Evolutionary conservation across 805 yeast species (phyloP).

Genomic region (Ogataea methylovora): DNA sequence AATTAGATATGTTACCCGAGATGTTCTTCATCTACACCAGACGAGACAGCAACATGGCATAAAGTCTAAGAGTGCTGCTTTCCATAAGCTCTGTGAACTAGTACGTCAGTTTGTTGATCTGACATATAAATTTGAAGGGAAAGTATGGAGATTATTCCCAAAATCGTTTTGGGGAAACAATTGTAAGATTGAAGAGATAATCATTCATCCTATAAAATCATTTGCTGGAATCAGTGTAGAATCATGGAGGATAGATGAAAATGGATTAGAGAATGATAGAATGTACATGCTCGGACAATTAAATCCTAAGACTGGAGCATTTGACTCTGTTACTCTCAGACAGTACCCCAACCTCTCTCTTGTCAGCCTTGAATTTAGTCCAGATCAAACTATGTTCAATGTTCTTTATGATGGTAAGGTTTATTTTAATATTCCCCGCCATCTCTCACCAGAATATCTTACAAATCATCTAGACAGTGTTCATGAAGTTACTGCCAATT

Average conservation of each 20-base stretch:
- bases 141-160: too few relatives aligned
- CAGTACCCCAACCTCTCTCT: not conserved
- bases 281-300: conserved; percentile 16
- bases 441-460: not conserved
- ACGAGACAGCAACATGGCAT: too few relatives aligned
- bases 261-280: conserved; percentile 22
- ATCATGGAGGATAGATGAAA: conserved; percentile 18
- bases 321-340: not conserved
- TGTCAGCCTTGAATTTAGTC: not conserved
- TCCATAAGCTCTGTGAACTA: too few relatives aligned
- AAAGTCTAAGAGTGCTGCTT: too few relatives aligned
- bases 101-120: too few relatives aligned
- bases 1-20: too few relatives aligned
- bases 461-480: not conserved
- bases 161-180: too few relatives aligned
- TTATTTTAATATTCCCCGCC: not conserved
- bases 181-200: conserved; percentile 16
- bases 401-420: not conserved
- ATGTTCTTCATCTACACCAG: too few relatives aligned
- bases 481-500: not conserved
- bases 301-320: conserved; percentile 1
- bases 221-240: conserved; percentile 17
- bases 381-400: not conserved
- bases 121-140: too few relatives aligned
- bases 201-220: conserved; percentile 23